Base-by-base conservation (phyloP, 2,329 filamentous ascomycete species). In the Huntiella savannae region DNA sequence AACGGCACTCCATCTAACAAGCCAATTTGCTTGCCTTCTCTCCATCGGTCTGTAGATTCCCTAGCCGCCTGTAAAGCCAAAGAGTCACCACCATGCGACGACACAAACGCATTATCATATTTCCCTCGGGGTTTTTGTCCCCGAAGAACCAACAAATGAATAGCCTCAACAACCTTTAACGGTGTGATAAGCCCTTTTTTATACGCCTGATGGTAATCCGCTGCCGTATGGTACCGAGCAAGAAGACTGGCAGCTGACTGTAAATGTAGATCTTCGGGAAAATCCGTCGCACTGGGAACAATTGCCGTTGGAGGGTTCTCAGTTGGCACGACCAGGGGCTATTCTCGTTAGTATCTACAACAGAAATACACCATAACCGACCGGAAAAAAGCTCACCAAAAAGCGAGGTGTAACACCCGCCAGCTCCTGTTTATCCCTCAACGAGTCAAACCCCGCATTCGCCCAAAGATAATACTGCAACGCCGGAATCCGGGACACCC, bases 1-100 rank as follows among this genome's bases (percentile, higher is more conserved):
- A 92, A 72, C 0, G 85, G 86, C 1, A 93, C 75, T 10, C 86
- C 86, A 55, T 94, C 86, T 5, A 93, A 64, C 4, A 82, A 63
- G 10, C 82, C 70, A 12, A 85, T 59, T 0, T 77, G 69, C 51
- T 69, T 69, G 0, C 82, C 80, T 12, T 69, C 64, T 49, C 74
- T 73, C 60, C 81, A 93, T 40, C 86, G 69, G 56, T 73, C 66
- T 0, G 84, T 81, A 1, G 84, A 91, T 5, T 72, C 80, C 53
- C 69, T 69, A 0, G 86, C 85, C 1, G 83, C 79, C 33, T 71
- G 69, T 4, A 77, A 66, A 1, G 82, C 72, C 13, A 72, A 60
- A 16, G 82, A 73, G 37, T 63, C 59, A 16, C 60, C 58, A 6
- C 68, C 68, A 46, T 79, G 71, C 37, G 69, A 73, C 45, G 80